Conservation (phyloP, 306 rosid genomes). For the Cicer bijugum region DNA sequence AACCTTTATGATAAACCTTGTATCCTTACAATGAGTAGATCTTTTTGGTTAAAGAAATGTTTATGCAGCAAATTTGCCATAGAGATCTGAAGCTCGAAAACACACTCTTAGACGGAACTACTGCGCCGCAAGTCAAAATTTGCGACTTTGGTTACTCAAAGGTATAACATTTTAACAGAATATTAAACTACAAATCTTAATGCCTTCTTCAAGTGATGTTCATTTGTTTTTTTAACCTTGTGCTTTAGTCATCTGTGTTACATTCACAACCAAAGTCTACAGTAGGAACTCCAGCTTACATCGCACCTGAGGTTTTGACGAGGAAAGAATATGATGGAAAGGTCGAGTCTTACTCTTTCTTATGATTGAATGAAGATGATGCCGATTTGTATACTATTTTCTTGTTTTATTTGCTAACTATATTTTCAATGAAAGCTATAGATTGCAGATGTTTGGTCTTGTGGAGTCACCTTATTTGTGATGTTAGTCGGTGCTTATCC, state of each 20-base stretch:
- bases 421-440: slow-evolving; percentile 41
- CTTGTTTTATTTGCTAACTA: slow-evolving; percentile 7
- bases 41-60: slow-evolving; percentile 32
- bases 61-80: slow-evolving; percentile 79
- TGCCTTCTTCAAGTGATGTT: slow-evolving; percentile 29
- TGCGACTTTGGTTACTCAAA: slow-evolving; percentile 92
- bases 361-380: neutral
- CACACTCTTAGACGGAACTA: slow-evolving; percentile 77
- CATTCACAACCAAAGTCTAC: slow-evolving; percentile 92
- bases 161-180: slow-evolving; percentile 52
- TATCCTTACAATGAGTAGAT: slow-evolving; percentile 11
- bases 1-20: slow-evolving; percentile 13
- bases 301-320: slow-evolving; percentile 86
- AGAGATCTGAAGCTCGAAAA: slow-evolving; percentile 94
- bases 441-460: slow-evolving; percentile 97
- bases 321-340: slow-evolving; percentile 81
- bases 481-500: slow-evolving; percentile 91
- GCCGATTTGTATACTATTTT: neutral
- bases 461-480: slow-evolving; percentile 90
- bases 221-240: slow-evolving; percentile 39
- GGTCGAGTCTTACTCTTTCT: slow-evolving; percentile 51
- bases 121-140: slow-evolving; percentile 75
- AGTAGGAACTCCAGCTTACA: slow-evolving; percentile 90
- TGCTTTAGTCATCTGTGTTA: slow-evolving; percentile 68
- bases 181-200: neutral